phyloP scores from a whole-genome alignment of 2,329 filamentous ascomycete species.

The Tolypocladium cylindrosporum region DNA sequence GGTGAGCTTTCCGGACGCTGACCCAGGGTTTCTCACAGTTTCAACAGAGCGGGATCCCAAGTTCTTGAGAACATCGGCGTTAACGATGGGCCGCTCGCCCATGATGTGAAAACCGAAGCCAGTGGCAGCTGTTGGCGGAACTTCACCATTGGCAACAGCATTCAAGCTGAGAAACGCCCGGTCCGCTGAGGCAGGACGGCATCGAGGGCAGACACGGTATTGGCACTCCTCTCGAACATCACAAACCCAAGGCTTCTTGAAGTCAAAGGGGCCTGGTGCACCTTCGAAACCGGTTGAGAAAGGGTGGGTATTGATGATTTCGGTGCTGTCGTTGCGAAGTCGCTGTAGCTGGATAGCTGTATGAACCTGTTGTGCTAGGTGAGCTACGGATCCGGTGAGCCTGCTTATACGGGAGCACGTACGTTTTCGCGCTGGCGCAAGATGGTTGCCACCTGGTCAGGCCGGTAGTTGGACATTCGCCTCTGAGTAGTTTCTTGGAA shows the following conservation, averaged over 20 bases:
- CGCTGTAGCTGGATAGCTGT: constrained; percentile 19
- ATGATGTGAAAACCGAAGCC: constrained; percentile 42
- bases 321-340: constrained; percentile 12
- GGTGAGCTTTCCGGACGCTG: background rate
- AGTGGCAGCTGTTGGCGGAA: constrained; percentile 36
- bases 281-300: constrained; percentile 9
- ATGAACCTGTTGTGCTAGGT: constrained; percentile 16
- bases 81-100: constrained; percentile 30
- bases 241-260: constrained; percentile 27
- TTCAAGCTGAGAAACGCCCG: constrained; percentile 40
- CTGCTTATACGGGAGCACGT: constrained; percentile 7
- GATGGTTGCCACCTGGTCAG: constrained; percentile 35
- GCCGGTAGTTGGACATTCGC: constrained; percentile 33
- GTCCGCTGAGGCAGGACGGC: constrained; percentile 31
- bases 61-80: constrained; percentile 26
- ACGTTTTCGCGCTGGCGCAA: constrained; percentile 42
- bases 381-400: background rate
- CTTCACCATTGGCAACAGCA: constrained; percentile 36
- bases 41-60: constrained; percentile 29
- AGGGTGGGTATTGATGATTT: constrained; percentile 9
- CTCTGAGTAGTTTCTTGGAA: constrained; percentile 32
- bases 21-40: constrained; percentile 16
- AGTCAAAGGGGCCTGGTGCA: constrained; percentile 8
- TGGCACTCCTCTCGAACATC: constrained; percentile 32
- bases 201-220: constrained; percentile 38